Conservation (phyloP, 2,329 filamentous ascomycete species). For the Sporothrix pallida region DNA sequence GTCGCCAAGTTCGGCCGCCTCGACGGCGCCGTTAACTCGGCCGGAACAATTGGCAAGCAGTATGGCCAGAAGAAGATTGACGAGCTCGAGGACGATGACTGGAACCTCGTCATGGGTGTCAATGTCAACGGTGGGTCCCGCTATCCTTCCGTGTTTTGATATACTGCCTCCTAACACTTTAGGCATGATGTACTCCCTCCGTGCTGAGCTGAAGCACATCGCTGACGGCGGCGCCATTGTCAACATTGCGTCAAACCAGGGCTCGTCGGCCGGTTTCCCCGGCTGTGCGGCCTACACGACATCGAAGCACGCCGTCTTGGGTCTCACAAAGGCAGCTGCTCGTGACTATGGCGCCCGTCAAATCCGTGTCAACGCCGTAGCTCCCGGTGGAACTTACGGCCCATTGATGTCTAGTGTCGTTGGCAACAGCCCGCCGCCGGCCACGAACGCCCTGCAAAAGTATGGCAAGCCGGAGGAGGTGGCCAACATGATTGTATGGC, state of each 20-base stretch:
- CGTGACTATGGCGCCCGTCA: not conserved
- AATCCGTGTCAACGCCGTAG: not conserved
- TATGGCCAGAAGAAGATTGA: not conserved
- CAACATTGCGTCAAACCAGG: not conserved
- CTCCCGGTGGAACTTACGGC: not conserved
- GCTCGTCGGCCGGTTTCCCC: not conserved
- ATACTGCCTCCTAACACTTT: not conserved
- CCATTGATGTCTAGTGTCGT: not conserved
- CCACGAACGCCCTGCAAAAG: not conserved
- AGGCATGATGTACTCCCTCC: conserved; percentile 6
- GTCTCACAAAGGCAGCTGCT: not conserved
- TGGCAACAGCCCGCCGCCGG: not conserved
- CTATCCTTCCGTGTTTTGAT: not conserved
- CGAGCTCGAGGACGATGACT: not conserved
- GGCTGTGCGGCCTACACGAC: not conserved
- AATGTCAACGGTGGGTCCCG: not conserved
- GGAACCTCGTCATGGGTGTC: not conserved
- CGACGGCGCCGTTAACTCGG: not conserved
- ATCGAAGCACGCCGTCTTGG: not conserved
- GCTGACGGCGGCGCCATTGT: not conserved
- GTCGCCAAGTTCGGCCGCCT: not conserved
- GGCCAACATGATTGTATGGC: not conserved
- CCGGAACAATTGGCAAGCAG: conserved; percentile 2
- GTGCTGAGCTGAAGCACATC: not conserved
- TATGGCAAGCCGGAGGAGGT: not conserved